Base-by-base conservation (phyloP, 2,329 filamentous ascomycete genomes). In the Xylariaceae sp. region DNA sequence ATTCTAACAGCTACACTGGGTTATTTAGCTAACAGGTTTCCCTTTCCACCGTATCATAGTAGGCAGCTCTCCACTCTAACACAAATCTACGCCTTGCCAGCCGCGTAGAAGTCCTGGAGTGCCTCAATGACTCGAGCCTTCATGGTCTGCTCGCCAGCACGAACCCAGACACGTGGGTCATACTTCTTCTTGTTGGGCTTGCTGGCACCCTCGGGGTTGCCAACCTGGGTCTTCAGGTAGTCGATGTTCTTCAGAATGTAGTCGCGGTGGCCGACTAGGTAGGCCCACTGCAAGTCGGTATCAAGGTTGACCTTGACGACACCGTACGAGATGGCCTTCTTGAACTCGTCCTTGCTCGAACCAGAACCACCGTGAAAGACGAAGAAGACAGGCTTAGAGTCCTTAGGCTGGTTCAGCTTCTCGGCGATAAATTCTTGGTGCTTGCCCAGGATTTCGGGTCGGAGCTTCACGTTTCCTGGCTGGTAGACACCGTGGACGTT, bases 401-500 rank as follows among this genome's bases (percentile, higher is more conserved):
- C 85, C 69, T 84, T 80, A 71, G 85, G 79, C 67, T 79, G 77
- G 31, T 51, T 12, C 65, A 88, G 86, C 82, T 96, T 86, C 78
- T 94, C 87, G 79, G 91, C 87, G 77, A 97, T 91, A 78, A 90
- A 92, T 65, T 83, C 84, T 83, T 99, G 95, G 87, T 99, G 95
- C 89, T 98, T 97, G 78, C 86, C 85, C 70, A 99, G 90, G 49
- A 99, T 88, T 81, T 96, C 91, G 56, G 95, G 95, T 82, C 96
- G 92, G 65, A 99, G 89, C 81, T 91, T 91, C 79, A 98, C 95
- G 79, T 98, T 98, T 71, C 92, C 90, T 58, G 93, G 92, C 86
- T 96, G 96, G 88, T 98, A 98, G 71, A 99, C 94, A 78, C 95
- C 95, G 84, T 99, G 95, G 60, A 98, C 95, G 78, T 99, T 99